A percentile compares a stretch with the other conserved stretches of the same genome.
phyloP scores from a whole-genome alignment of 2,329 filamentous ascomycete genomes.

The Aspergillus neotritici region DNA sequence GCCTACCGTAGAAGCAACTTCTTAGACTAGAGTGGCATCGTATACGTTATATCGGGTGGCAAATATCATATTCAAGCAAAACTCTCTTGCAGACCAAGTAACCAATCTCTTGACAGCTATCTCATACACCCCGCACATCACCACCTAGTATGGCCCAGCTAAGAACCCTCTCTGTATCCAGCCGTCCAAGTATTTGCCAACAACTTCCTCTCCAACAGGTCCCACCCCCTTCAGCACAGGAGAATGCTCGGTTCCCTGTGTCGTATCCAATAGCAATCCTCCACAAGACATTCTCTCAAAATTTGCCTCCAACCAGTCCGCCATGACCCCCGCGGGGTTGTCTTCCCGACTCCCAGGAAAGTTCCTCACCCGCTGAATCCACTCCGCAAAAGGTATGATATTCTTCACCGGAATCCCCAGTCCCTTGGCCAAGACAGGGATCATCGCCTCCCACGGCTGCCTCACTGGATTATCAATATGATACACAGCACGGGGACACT shows the following conservation, averaged over 20 bases:
- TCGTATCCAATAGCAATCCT: conserved; percentile 38
- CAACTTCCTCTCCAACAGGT: conserved; percentile 4
- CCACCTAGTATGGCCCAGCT: background rate
- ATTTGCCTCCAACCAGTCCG: conserved; percentile 30
- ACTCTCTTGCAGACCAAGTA: too few species aligned
- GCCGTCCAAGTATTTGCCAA: conserved; percentile 8
- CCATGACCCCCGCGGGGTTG: conserved; percentile 26
- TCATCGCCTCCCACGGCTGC: conserved; percentile 39
- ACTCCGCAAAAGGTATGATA: conserved; percentile 38
- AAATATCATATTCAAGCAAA: too few species aligned
- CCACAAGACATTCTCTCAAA: conserved; percentile 44
- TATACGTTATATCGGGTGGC: too few species aligned
- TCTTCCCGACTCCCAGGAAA: conserved; percentile 16
- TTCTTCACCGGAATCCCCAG: conserved; percentile 27
- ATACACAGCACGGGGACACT: conserved; percentile 32
- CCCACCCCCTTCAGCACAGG: conserved; percentile 3
- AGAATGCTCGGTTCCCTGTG: conserved; percentile 34
- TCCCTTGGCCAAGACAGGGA: conserved; percentile 27
- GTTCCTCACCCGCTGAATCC: conserved; percentile 34
- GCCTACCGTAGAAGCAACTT: too few species aligned
- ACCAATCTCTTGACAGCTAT: too few species aligned
- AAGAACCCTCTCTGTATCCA: conserved; percentile 12
- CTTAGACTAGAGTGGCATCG: too few species aligned
- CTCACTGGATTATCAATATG: conserved; percentile 44
- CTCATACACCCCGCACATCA: background rate